These are phyloP conservation scores for Cytospora paraplurivora DNA, from an alignment of 2,329 filamentous ascomycete genomes.

Conservation along the genomic window DNA sequence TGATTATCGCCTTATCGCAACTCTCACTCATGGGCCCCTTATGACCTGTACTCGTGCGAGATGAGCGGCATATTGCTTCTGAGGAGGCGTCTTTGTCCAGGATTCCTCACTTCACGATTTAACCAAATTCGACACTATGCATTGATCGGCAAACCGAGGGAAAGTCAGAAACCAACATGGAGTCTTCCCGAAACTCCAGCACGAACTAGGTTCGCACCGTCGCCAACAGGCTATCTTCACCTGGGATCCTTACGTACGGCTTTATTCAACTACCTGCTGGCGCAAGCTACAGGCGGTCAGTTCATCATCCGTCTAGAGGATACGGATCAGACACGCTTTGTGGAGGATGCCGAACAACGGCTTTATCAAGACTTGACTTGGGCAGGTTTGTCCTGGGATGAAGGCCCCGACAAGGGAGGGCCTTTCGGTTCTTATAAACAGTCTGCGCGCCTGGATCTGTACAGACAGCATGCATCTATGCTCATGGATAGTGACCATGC, in stretches of 20 bases:
- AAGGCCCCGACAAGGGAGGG: slow-evolving; percentile 83
- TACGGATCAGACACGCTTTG: slow-evolving; percentile 86
- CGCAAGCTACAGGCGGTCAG: slow-evolving; percentile 82
- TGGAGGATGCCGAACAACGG: slow-evolving; percentile 75
- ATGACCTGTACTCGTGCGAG: slow-evolving; percentile 22
- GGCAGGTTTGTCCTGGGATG: slow-evolving; percentile 91
- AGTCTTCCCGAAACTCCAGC: slow-evolving; percentile 59
- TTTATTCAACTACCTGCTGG: slow-evolving; percentile 93
- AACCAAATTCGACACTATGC: slow-evolving; percentile 32
- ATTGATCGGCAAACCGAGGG: slow-evolving; percentile 32
- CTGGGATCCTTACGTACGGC: slow-evolving; percentile 90
- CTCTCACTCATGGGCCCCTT: background rate
- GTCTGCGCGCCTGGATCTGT: slow-evolving; percentile 77
- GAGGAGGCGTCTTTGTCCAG: slow-evolving; percentile 25
- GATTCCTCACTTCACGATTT: slow-evolving; percentile 22
- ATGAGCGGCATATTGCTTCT: slow-evolving; percentile 30
- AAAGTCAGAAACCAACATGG: slow-evolving; percentile 28
- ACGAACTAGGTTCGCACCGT: slow-evolving; percentile 89
- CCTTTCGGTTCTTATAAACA: slow-evolving; percentile 85
- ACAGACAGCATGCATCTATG: slow-evolving; percentile 68
- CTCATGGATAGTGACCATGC: slow-evolving; percentile 73
- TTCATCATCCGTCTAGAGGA: slow-evolving; percentile 93
- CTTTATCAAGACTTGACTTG: slow-evolving; percentile 81
- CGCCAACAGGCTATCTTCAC: slow-evolving; percentile 91
- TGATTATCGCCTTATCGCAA: background rate